Evolutionary conservation across 345 rosid species (phyloP), one percentile per base, ranked within the genome.

Genomic region (Jatropha curcas): DNA sequence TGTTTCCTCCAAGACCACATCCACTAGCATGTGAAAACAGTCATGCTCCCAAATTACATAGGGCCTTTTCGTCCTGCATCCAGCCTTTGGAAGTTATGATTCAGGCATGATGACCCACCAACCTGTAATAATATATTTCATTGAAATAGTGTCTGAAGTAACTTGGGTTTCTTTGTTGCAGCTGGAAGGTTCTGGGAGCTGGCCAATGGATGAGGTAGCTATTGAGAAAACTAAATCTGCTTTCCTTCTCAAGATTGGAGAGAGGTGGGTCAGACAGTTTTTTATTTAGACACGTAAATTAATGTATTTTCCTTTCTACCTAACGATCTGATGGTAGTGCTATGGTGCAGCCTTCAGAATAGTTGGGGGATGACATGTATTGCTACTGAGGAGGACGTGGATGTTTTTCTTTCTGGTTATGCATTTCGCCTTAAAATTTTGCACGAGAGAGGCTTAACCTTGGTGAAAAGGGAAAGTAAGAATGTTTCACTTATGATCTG

Each of bases 131-230:
- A 19, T 27, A 39, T 51, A 17, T 64, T 55, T 41, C 27, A 31
- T 24, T 60, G 14, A 30, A 13, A 34, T 60, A 22, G 33, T 69
- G n/a, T 22, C 65, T 77, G 34, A 77, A 46, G 24, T 30, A 39
- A 10, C 31, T 70, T 78, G 22, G 13, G 22, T 81, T 74, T 71
- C 41, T 77, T 60, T 77, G 37, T 77, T 79, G 31, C 77, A 92
- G 98, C 82, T 92, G 86, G 98, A 92, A 86, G 98, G 98, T 69
- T 94, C 98, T 81, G 98, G 97, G 59, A 90, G 86, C 79, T 94
- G 98, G 98, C 97, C 98, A 34, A 83, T 87, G 91, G 94, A 89
- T 84, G 91, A 87, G 71, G 77, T 86, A 51, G 92, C 93, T 16
- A 84, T 90, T 79, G 95, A 89, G 89, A 94, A 86, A 85, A 94